Conservation (phyloP, 2,329 filamentous ascomycete species). For the Cladosporium halotolerans region DNA sequence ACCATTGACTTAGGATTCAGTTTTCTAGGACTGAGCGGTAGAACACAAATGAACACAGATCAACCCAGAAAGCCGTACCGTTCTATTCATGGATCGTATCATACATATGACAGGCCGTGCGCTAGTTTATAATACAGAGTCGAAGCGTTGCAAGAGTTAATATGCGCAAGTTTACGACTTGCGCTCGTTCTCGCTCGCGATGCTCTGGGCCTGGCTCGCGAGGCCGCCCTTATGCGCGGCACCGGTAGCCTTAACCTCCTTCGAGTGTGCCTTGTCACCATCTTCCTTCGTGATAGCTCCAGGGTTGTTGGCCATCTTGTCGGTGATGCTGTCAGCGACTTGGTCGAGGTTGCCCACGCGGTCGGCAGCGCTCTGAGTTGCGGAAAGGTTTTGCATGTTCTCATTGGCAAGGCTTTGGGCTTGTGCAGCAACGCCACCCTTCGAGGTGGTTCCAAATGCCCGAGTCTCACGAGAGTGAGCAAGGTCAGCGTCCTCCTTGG, state of each 20-base stretch:
- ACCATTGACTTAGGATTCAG: background rate
- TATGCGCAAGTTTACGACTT: slow-evolving; percentile 3
- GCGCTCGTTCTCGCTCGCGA: slow-evolving; percentile 27
- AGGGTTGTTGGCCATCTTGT: slow-evolving; percentile 30
- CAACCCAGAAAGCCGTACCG: too few species aligned
- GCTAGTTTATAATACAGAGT: too few species aligned
- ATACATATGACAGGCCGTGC: too few species aligned
- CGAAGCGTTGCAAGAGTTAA: too few species aligned
- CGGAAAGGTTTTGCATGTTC: slow-evolving; percentile 23
- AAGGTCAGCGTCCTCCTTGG: slow-evolving; percentile 29
- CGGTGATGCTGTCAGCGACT: slow-evolving; percentile 24
- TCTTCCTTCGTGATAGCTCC: slow-evolving; percentile 31
- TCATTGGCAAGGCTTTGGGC: slow-evolving; percentile 27
- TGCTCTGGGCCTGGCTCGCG: slow-evolving; percentile 27
- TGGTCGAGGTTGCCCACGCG: slow-evolving; percentile 29
- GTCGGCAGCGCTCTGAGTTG: slow-evolving; percentile 28
- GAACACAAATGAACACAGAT: too few species aligned
- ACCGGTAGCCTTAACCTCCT: slow-evolving; percentile 29
- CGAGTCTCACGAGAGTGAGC: slow-evolving; percentile 28
- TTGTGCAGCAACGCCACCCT: slow-evolving; percentile 30
- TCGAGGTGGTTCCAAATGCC: slow-evolving; percentile 28
- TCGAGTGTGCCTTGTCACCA: slow-evolving; percentile 25
- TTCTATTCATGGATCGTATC: too few species aligned
- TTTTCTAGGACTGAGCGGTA: too few species aligned
- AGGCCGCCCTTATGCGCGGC: slow-evolving; percentile 28